A percentile compares a stretch with the other conserved stretches of the same genome.
Evolutionary conservation across 257 asterid species (phyloP).

Genomic region (Echium plantagineum): DNA sequence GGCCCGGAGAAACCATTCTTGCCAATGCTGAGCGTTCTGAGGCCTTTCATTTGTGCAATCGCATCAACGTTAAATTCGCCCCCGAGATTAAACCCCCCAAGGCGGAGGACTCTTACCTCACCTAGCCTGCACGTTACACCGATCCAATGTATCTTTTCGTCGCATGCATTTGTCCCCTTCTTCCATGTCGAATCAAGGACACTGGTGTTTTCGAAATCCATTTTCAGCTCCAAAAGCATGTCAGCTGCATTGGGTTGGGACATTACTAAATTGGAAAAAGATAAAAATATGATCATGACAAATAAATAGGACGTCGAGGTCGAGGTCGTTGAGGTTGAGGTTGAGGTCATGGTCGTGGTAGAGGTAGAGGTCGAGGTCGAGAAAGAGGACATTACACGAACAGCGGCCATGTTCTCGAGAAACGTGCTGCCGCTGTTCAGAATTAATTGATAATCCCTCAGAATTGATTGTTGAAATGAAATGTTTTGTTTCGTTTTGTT

Average conservation of each 20-base stretch:
- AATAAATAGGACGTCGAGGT: conserved; percentile 1
- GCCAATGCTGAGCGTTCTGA: conserved; percentile 39
- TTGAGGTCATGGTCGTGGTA: too few relatives aligned
- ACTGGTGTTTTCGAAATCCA: conserved; percentile 25
- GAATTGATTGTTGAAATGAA: conserved; percentile 11
- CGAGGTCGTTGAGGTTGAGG: too few relatives aligned
- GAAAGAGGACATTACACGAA: conserved; percentile 6
- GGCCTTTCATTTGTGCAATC: conserved; percentile 23
- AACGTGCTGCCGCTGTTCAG: conserved; percentile 31
- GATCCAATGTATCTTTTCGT: conserved; percentile 28
- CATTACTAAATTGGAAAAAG: conserved; percentile 3
- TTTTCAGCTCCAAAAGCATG: conserved; percentile 49
- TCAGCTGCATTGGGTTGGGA: conserved; percentile 28
- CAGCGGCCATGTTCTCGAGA: conserved; percentile 14
- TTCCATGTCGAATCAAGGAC: conserved; percentile 58
- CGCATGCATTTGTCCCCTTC: conserved; percentile 48
- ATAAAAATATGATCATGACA: conserved; percentile 1
- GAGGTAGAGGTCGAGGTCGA: background rate
- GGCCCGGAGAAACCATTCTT: conserved; percentile 48
- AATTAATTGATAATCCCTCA: conserved; percentile 3
- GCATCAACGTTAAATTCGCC: conserved; percentile 30
- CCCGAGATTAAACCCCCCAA: conserved; percentile 32
- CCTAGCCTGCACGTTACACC: conserved; percentile 47
- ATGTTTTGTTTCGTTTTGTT: conserved; percentile 11
- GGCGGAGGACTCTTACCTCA: conserved; percentile 28